Evolutionary conservation across 345 rosid genomes (phyloP).

Genomic region (Euphorbia tirucalli): DNA sequence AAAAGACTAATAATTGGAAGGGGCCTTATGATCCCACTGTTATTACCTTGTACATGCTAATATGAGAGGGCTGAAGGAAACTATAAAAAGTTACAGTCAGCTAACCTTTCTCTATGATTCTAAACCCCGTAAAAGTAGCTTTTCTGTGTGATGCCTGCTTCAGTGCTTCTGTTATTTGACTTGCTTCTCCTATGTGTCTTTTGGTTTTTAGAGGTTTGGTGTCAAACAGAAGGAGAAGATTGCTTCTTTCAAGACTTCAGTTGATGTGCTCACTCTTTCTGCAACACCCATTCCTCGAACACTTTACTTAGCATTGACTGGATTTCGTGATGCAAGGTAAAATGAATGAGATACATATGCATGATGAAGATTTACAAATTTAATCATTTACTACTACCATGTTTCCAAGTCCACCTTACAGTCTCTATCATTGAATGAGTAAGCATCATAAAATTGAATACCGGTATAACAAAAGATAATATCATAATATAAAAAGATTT

Average conservation of each 20-base stretch:
- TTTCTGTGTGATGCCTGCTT: slow-evolving; percentile 13
- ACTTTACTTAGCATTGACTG: slow-evolving; percentile 88
- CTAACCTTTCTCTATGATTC: background rate
- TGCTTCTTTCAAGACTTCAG: slow-evolving; percentile 90
- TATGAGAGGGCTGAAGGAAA: background rate
- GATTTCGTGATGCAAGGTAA: slow-evolving; percentile 99
- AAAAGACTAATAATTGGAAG: background rate
- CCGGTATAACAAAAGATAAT: no score
- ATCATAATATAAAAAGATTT: background rate
- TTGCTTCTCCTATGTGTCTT: slow-evolving; percentile 23
- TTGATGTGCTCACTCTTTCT: slow-evolving; percentile 92
- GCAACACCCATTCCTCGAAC: slow-evolving; percentile 99
- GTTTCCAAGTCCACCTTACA: background rate
- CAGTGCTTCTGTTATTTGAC: slow-evolving; percentile 9
- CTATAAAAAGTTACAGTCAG: background rate
- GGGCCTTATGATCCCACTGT: background rate
- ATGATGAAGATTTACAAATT: slow-evolving; percentile 10
- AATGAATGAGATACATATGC: slow-evolving; percentile 4
- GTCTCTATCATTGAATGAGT: no score
- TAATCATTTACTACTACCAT: slow-evolving; percentile 5
- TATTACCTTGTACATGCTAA: background rate
- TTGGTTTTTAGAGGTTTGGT: slow-evolving; percentile 74
- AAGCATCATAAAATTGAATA: no score
- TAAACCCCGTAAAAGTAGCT: slow-evolving; percentile 7
- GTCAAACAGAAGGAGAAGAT: slow-evolving; percentile 98